phyloP scores from a whole-genome alignment of 139 green algal species.

The Spirogloea muscicola region DNA sequence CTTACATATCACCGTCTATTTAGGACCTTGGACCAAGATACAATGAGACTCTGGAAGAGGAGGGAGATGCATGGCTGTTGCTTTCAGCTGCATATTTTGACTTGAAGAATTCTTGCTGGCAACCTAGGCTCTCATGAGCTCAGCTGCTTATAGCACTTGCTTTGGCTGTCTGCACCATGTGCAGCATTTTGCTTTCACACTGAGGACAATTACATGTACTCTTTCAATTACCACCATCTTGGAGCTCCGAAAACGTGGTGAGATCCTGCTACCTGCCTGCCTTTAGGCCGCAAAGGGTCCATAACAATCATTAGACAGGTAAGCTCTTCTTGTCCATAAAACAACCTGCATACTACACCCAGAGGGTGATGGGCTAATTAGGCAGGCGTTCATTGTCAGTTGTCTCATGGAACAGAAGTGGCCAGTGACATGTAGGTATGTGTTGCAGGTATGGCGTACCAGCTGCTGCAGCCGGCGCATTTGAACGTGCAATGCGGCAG shows the following conservation, averaged over 20 bases:
- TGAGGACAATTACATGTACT: conserved; percentile 52
- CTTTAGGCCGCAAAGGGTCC: neutral
- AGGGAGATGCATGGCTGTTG: neutral
- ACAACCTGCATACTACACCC: no score
- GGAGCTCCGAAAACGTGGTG: conserved; percentile 54
- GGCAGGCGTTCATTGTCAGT: neutral
- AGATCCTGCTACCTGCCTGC: neutral
- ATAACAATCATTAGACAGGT: no score
- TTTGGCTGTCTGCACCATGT: neutral
- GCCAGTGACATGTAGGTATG: neutral
- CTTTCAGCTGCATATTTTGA: neutral
- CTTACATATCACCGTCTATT: neutral
- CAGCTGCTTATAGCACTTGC: neutral
- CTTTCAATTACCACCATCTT: conserved; percentile 51
- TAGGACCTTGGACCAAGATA: neutral
- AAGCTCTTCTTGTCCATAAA: no score
- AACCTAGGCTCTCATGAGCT: neutral
- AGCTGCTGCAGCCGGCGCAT: neutral
- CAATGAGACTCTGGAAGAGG: neutral
- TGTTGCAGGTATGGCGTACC: conserved; percentile 9
- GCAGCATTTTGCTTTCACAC: conserved; percentile 53
- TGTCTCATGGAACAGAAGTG: neutral
- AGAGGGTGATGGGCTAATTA: no score
- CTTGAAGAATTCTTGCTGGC: neutral
- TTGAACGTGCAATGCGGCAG: conserved; percentile 8